These are phyloP conservation scores for Phytophthora hybrid DNA, from an alignment of 352 stramenopile species.

Conservation along the genomic window DNA sequence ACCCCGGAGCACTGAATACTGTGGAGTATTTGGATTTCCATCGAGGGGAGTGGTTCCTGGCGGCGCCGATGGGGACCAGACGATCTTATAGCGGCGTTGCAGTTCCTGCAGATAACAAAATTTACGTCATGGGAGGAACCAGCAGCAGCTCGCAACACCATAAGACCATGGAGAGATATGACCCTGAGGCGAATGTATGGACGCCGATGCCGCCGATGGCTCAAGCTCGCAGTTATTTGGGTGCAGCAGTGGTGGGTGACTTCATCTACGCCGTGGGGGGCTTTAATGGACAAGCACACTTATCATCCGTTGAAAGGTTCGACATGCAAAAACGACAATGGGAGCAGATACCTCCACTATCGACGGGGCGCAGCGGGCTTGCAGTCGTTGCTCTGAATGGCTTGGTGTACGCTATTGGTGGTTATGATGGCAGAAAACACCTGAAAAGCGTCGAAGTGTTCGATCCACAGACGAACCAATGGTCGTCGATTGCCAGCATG, in stretches of 20 bases:
- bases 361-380: slow-evolving; percentile 64
- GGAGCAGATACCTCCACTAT: slow-evolving; percentile 62
- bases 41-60: slow-evolving; percentile 60
- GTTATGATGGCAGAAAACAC: slow-evolving; percentile 73
- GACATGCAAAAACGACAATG: slow-evolving; percentile 53
- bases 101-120: slow-evolving; percentile 53
- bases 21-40: slow-evolving; percentile 81
- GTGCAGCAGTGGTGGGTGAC: slow-evolving; percentile 49
- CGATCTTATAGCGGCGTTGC: slow-evolving; percentile 74
- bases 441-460: slow-evolving; percentile 75
- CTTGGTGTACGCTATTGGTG: slow-evolving; percentile 69
- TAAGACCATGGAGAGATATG: slow-evolving; percentile 63
- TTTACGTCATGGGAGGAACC: slow-evolving; percentile 72
- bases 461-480: slow-evolving; percentile 57
- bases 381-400: slow-evolving; percentile 58
- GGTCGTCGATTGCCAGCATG: slow-evolving; percentile 58
- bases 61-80: slow-evolving; percentile 56
- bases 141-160: slow-evolving; percentile 64
- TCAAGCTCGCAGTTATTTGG: slow-evolving; percentile 70
- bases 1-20: slow-evolving; percentile 56
- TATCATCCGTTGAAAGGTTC: slow-evolving; percentile 67
- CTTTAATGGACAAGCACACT: slow-evolving; percentile 75
- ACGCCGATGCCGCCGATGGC: slow-evolving; percentile 60
- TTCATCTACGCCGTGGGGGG: slow-evolving; percentile 75
- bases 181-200: slow-evolving; percentile 67